A percentile compares a stretch with the other conserved stretches of the same genome.
Conservation (phyloP, 768 basidiomycete genomes). For the Suillus lakei region DNA sequence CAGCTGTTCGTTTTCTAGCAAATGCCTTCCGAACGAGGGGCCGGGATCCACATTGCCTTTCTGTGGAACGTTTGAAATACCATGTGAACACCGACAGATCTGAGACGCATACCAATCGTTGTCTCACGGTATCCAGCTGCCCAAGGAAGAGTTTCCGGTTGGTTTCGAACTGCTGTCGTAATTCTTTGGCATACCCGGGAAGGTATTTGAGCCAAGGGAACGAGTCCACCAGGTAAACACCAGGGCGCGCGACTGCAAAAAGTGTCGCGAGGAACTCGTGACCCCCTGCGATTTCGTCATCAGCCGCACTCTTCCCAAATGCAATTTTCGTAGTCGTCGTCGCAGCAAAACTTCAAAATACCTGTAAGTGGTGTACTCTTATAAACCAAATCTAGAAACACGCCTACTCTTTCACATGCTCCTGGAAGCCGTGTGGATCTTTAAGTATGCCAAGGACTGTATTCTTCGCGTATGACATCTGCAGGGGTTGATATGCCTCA, state of each 20-base stretch:
- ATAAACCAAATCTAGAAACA: constrained; percentile 16
- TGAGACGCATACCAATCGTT: constrained; percentile 40
- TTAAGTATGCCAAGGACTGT: constrained; percentile 24
- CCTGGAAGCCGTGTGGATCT: constrained; percentile 15
- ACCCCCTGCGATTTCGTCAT: constrained; percentile 25
- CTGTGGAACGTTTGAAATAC: constrained; percentile 4
- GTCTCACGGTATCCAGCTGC: constrained; percentile 46
- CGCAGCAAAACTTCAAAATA: constrained; percentile 22
- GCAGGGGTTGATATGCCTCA: too few species aligned
- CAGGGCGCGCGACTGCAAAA: constrained; percentile 34
- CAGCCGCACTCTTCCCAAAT: constrained; percentile 29
- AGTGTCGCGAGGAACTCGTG: constrained; percentile 27
- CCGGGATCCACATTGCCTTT: constrained; percentile 12
- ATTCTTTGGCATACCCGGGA: constrained; percentile 58
- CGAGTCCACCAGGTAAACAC: constrained; percentile 35
- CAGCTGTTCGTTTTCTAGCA: constrained; percentile 52
- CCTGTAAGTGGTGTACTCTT: not conserved
- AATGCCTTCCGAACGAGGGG: constrained; percentile 47
- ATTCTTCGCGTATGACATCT: too few species aligned
- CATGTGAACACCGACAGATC: too few species aligned
- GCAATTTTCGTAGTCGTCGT: constrained; percentile 23
- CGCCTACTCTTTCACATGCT: constrained; percentile 20
- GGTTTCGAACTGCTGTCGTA: constrained; percentile 54
- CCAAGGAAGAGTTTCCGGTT: constrained; percentile 55
- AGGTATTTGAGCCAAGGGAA: constrained; percentile 45